Evolutionary conservation across 345 rosid genomes (phyloP).

Genomic region (Raphanus sativus): DNA sequence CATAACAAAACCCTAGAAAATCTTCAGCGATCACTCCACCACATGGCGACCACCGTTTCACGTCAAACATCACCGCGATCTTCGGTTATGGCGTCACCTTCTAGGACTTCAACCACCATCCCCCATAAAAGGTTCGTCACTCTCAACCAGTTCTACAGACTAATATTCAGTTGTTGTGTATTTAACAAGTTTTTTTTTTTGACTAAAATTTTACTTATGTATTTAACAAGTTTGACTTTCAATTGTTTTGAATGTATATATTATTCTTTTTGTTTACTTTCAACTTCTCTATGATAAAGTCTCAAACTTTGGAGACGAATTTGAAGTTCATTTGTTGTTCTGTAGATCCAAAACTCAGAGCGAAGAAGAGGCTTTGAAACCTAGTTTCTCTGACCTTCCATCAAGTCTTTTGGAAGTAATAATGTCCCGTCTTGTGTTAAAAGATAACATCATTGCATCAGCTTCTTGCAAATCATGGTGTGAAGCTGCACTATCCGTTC

Average conservation of each 20-base stretch:
- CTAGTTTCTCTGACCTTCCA: background rate
- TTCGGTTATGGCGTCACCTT: background rate
- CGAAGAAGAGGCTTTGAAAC: background rate
- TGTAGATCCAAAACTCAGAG: background rate
- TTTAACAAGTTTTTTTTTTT: background rate
- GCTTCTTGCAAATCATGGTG: background rate
- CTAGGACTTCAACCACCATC: background rate
- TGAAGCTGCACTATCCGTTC: background rate
- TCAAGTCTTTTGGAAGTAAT: conserved; percentile 6
- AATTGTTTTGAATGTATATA: background rate
- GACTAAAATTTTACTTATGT: background rate
- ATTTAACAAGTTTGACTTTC: background rate
- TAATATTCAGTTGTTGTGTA: background rate
- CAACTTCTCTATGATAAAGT: background rate
- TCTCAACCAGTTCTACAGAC: background rate
- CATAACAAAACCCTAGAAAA: background rate
- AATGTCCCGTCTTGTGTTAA: background rate
- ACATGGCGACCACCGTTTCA: background rate
- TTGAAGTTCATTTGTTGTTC: background rate
- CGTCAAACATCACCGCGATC: background rate
- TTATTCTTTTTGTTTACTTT: background rate
- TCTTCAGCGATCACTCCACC: background rate
- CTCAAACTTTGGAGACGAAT: background rate
- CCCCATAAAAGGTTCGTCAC: background rate
- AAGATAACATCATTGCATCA: conserved; percentile 1